phyloP scores from a whole-genome alignment of 164 flowering plant genomes.

The Nelumbo lutea region DNA sequence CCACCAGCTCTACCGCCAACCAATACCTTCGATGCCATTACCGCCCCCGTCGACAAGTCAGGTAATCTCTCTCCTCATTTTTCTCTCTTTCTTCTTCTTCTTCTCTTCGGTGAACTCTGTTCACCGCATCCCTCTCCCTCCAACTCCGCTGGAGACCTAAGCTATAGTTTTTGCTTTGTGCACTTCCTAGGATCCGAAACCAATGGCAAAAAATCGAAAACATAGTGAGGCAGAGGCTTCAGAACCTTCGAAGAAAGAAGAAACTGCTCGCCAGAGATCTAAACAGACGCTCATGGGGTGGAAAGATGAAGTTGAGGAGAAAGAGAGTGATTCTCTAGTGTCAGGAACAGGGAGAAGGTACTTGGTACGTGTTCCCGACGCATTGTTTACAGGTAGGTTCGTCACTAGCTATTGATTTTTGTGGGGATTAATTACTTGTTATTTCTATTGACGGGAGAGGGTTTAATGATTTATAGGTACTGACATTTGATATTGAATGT shows the following conservation, averaged over 20 bases:
- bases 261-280: constrained; percentile 51
- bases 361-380: constrained; percentile 93
- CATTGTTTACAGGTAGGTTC: constrained; percentile 59
- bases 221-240: constrained; percentile 33
- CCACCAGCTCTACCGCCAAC: too few relatives aligned
- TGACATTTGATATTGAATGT: constrained; percentile 97
- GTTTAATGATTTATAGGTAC: constrained; percentile 39
- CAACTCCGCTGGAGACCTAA: background rate
- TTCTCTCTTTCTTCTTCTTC: too few relatives aligned
- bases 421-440: background rate
- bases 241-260: constrained; percentile 28
- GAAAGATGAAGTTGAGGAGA: constrained; percentile 50
- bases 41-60: too few relatives aligned
- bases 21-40: too few relatives aligned
- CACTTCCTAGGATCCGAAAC: background rate
- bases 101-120: too few relatives aligned
- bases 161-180: too few relatives aligned
- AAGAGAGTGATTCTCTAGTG: constrained; percentile 21
- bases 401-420: background rate
- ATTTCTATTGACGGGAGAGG: background rate
- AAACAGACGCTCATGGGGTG: constrained; percentile 79
- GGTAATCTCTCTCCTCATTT: too few relatives aligned
- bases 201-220: constrained; percentile 83
- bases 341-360: constrained; percentile 88
- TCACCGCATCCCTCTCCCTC: background rate